Evolutionary conservation across 179 eudicot species (phyloP), one percentile per base, ranked within the genome.

Genomic region (Dionaea muscipula): DNA sequence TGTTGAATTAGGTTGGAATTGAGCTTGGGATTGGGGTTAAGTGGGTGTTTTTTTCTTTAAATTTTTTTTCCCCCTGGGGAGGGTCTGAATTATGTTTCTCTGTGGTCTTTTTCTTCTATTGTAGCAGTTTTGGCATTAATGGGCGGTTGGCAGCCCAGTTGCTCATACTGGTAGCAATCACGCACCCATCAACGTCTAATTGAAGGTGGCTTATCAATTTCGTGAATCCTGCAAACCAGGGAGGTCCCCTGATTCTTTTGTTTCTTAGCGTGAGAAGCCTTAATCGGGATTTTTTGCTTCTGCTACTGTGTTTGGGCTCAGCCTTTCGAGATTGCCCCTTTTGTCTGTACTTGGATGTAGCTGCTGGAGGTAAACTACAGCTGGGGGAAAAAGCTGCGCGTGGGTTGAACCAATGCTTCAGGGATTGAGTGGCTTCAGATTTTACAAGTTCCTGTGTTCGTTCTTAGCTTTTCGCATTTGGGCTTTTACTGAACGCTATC

Each of bases 101-200:
- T 26, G 31, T 18, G 41, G 35, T 55, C 41, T 1, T 26, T 6
- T 49, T 49, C 27, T 31, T 11, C 35, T 31, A 11, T 37, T 57
- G 21, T 33, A 43, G 16, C 49, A 52, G 52, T 52, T 52, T 51
- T 51, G 63, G 70, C 64, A 52, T 53, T 45, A 38, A 25, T 52
- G 17, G 18, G 3, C 23, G 59, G 39, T 53, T 43, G 61, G 44
- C 57, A 36, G 48, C 35, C 24, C 55, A 15, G 48, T 66, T 53
- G 31, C 45, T 59, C 24, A 36, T 47, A 15, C 17, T 35, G 17
- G 19, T 31, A 28, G 47, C 20, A 19, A 55, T 43, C 40, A 25
- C 24, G 50, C 60, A 47, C 36, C 28, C 45, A 25, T 55, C 28
- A 26, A 24, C 60, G 18, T 55, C 46, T 4, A 47, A 18, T 23